A percentile compares a stretch with the other conserved stretches of the same genome.
These are phyloP conservation scores for Ceratocystis destructans DNA, from an alignment of 2,329 filamentous ascomycete species.

Conservation along the genomic window DNA sequence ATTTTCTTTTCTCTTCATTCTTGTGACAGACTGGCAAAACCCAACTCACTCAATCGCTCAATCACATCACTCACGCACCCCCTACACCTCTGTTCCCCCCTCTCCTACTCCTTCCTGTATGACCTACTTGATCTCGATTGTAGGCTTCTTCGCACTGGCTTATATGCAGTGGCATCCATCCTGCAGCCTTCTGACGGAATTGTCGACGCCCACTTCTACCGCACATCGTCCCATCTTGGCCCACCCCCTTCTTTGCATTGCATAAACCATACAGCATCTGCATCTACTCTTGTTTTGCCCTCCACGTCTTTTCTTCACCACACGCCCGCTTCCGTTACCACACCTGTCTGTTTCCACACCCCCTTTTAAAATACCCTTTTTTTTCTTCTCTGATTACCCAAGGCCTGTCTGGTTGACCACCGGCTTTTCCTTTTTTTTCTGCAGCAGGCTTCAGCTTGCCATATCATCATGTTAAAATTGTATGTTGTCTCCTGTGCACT, in stretches of 20 bases:
- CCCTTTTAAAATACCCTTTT: neutral
- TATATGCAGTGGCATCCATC: neutral
- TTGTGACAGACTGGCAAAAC: neutral
- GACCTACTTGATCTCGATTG: constrained; percentile 3
- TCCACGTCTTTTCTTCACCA: neutral
- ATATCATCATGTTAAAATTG: neutral
- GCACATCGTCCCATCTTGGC: constrained; percentile 7
- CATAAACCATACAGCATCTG: neutral
- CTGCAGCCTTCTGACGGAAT: constrained; percentile 1
- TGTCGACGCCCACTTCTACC: neutral
- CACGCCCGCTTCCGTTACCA: neutral
- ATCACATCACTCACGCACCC: neutral
- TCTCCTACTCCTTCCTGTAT: neutral
- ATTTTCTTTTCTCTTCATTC: neutral
- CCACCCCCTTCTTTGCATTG: constrained; percentile 5
- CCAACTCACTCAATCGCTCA: neutral
- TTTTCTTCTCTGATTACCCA: neutral
- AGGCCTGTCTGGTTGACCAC: neutral
- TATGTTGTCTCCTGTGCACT: neutral
- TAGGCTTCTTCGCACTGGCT: neutral
- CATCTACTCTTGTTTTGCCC: neutral
- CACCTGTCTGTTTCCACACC: neutral
- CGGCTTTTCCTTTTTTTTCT: neutral
- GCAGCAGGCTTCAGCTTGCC: neutral
- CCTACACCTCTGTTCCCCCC: neutral